phyloP scores from a whole-genome alignment of 2,329 filamentous ascomycete genomes.

The Chrysoporthe puriensis region DNA sequence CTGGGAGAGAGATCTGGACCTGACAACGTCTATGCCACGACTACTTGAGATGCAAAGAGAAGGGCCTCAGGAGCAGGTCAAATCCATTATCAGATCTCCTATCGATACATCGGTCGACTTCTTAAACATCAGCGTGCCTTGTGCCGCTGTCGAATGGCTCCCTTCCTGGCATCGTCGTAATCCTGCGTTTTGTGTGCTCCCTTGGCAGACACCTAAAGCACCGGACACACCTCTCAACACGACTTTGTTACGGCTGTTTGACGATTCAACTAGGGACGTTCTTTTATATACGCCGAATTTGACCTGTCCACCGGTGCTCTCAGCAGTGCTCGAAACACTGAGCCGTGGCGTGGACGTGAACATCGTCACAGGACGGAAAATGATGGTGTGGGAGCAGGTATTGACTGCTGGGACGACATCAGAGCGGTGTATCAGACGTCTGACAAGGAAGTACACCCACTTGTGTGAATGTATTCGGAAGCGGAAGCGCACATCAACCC shows the following conservation, averaged over 20 bases:
- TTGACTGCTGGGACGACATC: slow-evolving; percentile 78
- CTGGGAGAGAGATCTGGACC: slow-evolving; percentile 56
- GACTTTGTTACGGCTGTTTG: slow-evolving; percentile 64
- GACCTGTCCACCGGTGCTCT: slow-evolving; percentile 67
- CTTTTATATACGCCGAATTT: slow-evolving; percentile 79
- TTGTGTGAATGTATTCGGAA: not conserved
- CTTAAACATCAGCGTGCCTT: slow-evolving; percentile 46
- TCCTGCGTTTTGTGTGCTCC: slow-evolving; percentile 63
- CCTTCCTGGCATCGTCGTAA: slow-evolving; percentile 76
- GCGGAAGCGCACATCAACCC: slow-evolving; percentile 36
- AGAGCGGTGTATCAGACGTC: slow-evolving; percentile 60
- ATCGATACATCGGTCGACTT: slow-evolving; percentile 21
- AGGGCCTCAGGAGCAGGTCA: slow-evolving; percentile 26
- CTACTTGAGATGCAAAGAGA: not conserved
- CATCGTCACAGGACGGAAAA: slow-evolving; percentile 67
- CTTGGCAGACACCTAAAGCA: slow-evolving; percentile 54
- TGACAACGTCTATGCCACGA: not conserved
- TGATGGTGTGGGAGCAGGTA: slow-evolving; percentile 83
- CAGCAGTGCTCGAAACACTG: slow-evolving; percentile 64
- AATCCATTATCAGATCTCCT: slow-evolving; percentile 29
- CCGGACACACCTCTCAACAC: slow-evolving; percentile 71
- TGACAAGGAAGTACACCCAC: slow-evolving; percentile 58
- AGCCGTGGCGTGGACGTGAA: slow-evolving; percentile 68
- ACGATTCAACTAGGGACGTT: slow-evolving; percentile 60
- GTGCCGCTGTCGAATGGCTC: slow-evolving; percentile 50